A percentile compares a stretch with the other conserved stretches of the same genome.
These are phyloP conservation scores for Pilasporangium apinafurcum DNA, from an alignment of 352 stramenopile species.

Conservation along the genomic window DNA sequence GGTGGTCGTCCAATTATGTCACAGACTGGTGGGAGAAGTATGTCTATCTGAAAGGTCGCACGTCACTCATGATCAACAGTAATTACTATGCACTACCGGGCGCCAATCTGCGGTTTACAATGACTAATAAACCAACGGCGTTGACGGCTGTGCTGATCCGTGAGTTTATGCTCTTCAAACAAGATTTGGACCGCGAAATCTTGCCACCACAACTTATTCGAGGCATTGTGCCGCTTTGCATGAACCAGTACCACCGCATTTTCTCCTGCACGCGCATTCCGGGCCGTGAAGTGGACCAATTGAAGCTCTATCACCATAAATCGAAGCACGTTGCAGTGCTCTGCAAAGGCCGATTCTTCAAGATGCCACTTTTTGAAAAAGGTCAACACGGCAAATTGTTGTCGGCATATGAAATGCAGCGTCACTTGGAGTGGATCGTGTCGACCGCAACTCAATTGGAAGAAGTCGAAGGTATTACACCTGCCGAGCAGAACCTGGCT, in stretches of 20 bases:
- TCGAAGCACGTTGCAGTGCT: conserved; percentile 88
- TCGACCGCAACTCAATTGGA: conserved; percentile 30
- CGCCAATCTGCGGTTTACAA: conserved; percentile 52
- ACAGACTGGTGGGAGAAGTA: conserved; percentile 90
- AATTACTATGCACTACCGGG: conserved; percentile 88
- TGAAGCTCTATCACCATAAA: conserved; percentile 66
- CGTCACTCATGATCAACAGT: conserved; percentile 89
- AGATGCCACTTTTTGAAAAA: conserved; percentile 82
- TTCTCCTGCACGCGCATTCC: conserved; percentile 88
- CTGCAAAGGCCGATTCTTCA: conserved; percentile 84
- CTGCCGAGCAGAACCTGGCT: conserved; percentile 49
- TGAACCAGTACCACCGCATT: conserved; percentile 88
- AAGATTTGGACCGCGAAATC: conserved; percentile 79
- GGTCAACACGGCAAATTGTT: conserved; percentile 67
- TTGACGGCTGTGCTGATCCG: conserved; percentile 64
- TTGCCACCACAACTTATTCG: conserved; percentile 77
- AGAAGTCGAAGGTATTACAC: conserved; percentile 13
- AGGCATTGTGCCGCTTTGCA: conserved; percentile 85
- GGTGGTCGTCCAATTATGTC: conserved; percentile 87
- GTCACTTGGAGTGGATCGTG: conserved; percentile 72
- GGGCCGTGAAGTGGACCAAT: conserved; percentile 72
- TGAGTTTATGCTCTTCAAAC: conserved; percentile 85
- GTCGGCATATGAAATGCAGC: conserved; percentile 74
- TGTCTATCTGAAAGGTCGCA: conserved; percentile 84
- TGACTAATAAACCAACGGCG: conserved; percentile 53